Evolutionary conservation across 179 eudicot species (phyloP).

Genomic region (Heliamphora pulchella): DNA sequence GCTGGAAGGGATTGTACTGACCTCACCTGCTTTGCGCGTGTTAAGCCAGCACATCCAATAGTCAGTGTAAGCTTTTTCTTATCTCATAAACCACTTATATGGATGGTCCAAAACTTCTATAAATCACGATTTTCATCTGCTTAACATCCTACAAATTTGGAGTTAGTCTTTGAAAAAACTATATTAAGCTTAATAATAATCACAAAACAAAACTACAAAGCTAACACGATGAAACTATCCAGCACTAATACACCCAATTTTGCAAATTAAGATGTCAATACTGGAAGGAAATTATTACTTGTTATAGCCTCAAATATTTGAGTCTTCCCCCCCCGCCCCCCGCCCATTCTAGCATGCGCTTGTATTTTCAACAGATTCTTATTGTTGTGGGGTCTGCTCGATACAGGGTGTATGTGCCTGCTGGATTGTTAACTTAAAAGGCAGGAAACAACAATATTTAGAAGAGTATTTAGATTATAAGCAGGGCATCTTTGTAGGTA

Average conservation of each 20-base stretch:
- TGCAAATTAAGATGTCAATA: too few species aligned
- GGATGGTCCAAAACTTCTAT: not conserved
- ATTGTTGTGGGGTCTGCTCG: too few species aligned
- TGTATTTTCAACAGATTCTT: too few species aligned
- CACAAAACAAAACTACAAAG: not conserved
- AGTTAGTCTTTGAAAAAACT: not conserved
- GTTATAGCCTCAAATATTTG: not conserved
- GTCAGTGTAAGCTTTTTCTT: constrained; percentile 52
- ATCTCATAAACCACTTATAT: not conserved
- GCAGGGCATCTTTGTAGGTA: too few species aligned
- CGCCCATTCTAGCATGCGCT: too few species aligned
- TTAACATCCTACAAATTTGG: not conserved
- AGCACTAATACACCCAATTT: too few species aligned
- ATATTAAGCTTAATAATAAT: not conserved
- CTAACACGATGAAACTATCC: not conserved
- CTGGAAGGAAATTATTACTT: too few species aligned
- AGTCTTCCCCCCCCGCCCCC: too few species aligned
- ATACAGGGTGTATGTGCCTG: too few species aligned
- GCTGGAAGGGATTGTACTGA: constrained; percentile 83
- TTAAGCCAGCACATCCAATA: constrained; percentile 88
- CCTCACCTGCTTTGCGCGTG: constrained; percentile 96
- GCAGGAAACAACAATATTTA: too few species aligned
- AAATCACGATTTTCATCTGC: not conserved
- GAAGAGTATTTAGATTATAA: too few species aligned
- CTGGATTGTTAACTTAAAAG: too few species aligned